These are phyloP conservation scores for Sporobolomyces phaffii DNA, from an alignment of 768 basidiomycete species.

Conservation along the genomic window DNA sequence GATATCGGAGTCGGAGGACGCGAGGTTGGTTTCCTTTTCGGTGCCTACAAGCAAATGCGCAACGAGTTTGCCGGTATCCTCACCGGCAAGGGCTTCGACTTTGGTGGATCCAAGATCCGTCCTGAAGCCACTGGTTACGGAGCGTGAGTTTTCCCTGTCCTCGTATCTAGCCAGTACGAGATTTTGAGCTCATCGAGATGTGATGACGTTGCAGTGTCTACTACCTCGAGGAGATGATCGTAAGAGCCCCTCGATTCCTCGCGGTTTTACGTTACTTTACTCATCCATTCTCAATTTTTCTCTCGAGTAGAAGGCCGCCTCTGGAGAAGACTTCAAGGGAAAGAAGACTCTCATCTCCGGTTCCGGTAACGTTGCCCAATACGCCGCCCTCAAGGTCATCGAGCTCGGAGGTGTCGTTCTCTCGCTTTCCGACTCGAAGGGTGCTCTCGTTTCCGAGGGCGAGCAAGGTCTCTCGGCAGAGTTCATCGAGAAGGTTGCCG, in stretches of 20 bases:
- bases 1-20: constrained; percentile 69
- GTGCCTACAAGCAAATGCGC: constrained; percentile 66
- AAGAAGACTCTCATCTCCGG: constrained; percentile 52
- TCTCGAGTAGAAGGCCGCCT: constrained; percentile 49
- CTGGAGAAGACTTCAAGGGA: constrained; percentile 55
- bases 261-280: background rate
- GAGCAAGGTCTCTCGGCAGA: constrained; percentile 56
- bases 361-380: constrained; percentile 67
- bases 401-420: constrained; percentile 67
- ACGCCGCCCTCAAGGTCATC: constrained; percentile 68
- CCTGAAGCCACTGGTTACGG: constrained; percentile 55
- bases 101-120: constrained; percentile 58
- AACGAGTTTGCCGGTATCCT: constrained; percentile 66
- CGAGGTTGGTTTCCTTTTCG: constrained; percentile 70
- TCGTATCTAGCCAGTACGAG: no score
- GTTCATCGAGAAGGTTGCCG: constrained; percentile 54
- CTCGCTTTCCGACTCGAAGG: constrained; percentile 69
- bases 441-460: constrained; percentile 55
- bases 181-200: no score
- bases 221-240: constrained; percentile 64
- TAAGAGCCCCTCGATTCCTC: constrained; percentile 13
- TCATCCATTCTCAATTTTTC: background rate
- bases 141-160: background rate
- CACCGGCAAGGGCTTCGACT: constrained; percentile 48
- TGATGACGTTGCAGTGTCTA: no score